Evolutionary conservation across 2,329 filamentous ascomycete species (phyloP).

Genomic region (Hymenoscyphus repandus): DNA sequence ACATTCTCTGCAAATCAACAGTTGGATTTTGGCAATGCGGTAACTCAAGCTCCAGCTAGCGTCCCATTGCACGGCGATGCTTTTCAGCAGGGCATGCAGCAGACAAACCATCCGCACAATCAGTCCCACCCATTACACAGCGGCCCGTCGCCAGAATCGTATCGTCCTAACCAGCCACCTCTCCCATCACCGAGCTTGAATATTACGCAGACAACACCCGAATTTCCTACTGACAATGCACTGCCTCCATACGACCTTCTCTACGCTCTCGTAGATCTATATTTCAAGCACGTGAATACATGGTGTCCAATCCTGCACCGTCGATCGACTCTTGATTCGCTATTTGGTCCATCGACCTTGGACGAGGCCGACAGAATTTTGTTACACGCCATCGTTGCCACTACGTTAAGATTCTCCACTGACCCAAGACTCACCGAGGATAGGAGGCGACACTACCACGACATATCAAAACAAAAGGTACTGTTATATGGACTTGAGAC

Average conservation of each 20-base stretch:
- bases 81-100: conserved; percentile 43
- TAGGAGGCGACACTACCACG: conserved; percentile 69
- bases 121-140: conserved; percentile 14
- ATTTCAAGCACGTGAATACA: conserved; percentile 75
- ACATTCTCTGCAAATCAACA: conserved; percentile 43
- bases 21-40: conserved; percentile 41
- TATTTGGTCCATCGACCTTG: conserved; percentile 72
- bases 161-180: conserved; percentile 31
- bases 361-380: conserved; percentile 80
- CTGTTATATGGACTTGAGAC: conserved; percentile 84
- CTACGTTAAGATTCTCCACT: conserved; percentile 76
- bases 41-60: conserved; percentile 40
- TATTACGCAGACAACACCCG: conserved; percentile 42
- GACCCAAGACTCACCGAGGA: conserved; percentile 71
- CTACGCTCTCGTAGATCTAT: conserved; percentile 68
- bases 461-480: conserved; percentile 78
- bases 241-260: conserved; percentile 71
- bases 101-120: conserved; percentile 21
- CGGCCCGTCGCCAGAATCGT: conserved; percentile 31
- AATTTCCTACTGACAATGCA: conserved; percentile 54
- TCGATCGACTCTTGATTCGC: conserved; percentile 70
- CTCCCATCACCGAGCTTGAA: conserved; percentile 55
- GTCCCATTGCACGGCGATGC: conserved; percentile 41
- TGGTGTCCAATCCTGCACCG: conserved; percentile 91
- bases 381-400: conserved; percentile 83